A percentile compares a stretch with the other conserved stretches of the same genome.
phyloP scores from a whole-genome alignment of 148 eudicot species.

The Polygonum maritimum region DNA sequence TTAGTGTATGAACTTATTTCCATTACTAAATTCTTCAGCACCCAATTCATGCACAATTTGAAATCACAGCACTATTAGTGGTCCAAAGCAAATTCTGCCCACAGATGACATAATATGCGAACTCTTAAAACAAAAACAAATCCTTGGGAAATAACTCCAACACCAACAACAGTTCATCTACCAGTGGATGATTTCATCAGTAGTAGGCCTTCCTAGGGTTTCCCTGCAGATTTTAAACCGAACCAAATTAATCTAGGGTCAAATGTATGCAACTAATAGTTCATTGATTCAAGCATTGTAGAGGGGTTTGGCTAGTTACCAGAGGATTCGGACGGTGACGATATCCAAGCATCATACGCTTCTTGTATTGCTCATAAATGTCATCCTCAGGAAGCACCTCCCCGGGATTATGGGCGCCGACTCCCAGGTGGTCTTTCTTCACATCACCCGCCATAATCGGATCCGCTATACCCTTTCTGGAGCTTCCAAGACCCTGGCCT shows the following conservation, averaged over 20 bases:
- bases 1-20: no score
- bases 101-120: background rate
- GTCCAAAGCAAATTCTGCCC: background rate
- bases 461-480: constrained; percentile 84
- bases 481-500: constrained; percentile 97
- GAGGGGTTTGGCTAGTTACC: constrained; percentile 27
- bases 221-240: constrained; percentile 27
- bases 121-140: background rate
- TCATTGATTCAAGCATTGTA: background rate
- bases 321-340: constrained; percentile 83
- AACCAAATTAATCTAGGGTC: constrained; percentile 1
- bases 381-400: constrained; percentile 94
- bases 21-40: background rate
- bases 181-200: constrained; percentile 19
- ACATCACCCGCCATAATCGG: constrained; percentile 86
- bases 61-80: background rate
- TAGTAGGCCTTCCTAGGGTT: constrained; percentile 86
- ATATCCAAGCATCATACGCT: constrained; percentile 98
- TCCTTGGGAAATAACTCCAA: background rate
- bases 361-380: constrained; percentile 96
- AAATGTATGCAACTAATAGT: background rate
- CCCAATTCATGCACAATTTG: background rate
- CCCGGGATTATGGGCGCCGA: constrained; percentile 89
- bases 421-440: constrained; percentile 72
- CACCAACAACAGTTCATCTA: background rate